Evolutionary conservation across 352 stramenopile genomes (phyloP).

Genomic region (Phytopythium boreale): DNA sequence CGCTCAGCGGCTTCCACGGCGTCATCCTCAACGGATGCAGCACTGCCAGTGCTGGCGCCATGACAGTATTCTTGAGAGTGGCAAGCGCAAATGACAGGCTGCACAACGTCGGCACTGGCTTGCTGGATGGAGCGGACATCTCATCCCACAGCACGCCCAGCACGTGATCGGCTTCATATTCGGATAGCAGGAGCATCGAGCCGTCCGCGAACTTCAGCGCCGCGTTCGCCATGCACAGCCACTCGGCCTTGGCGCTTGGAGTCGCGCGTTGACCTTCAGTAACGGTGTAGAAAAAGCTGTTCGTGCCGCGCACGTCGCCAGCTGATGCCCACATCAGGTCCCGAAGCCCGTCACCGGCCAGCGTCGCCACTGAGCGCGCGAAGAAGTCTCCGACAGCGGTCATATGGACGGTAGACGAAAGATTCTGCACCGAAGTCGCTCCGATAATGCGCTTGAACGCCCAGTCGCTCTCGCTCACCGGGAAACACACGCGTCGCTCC

Average conservation of each 20-base stretch:
- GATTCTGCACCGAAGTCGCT: slow-evolving; percentile 12
- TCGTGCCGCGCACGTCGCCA: slow-evolving; percentile 10
- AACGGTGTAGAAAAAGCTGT: slow-evolving; percentile 45
- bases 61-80: too few species aligned
- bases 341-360: not conserved
- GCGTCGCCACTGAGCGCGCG: not conserved
- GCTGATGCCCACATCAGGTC: not conserved
- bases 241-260: slow-evolving; percentile 4
- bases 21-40: too few species aligned
- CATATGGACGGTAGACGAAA: slow-evolving; percentile 7
- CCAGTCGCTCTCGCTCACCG: slow-evolving; percentile 23
- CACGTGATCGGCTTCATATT: slow-evolving; percentile 38
- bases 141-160: slow-evolving; percentile 25
- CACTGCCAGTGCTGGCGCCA: too few species aligned
- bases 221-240: slow-evolving; percentile 31
- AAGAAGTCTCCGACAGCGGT: slow-evolving; percentile 2
- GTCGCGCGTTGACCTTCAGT: too few species aligned
- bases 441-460: slow-evolving; percentile 13
- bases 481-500: slow-evolving; percentile 3
- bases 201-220: slow-evolving; percentile 39
- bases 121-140: too few species aligned
- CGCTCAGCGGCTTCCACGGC: too few species aligned
- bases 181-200: slow-evolving; percentile 32
- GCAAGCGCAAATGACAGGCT: too few species aligned
- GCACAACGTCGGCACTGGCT: too few species aligned